Evolutionary conservation across 2,329 filamentous ascomycete genomes (phyloP).

Genomic region (Epichloe elymi): DNA sequence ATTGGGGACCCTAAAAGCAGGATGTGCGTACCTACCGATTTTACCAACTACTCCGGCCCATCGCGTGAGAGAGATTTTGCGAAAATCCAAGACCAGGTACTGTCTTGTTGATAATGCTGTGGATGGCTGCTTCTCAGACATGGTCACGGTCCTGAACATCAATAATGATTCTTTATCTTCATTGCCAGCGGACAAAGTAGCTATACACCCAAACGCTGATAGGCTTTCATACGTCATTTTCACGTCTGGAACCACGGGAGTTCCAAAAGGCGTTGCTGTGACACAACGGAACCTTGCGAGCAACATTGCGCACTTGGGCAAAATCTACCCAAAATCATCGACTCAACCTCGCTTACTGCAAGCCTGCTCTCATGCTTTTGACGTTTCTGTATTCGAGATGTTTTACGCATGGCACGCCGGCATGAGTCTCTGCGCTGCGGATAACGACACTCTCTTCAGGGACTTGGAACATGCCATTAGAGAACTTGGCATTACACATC

Average conservation of each 20-base stretch:
- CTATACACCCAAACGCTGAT: conserved; percentile 26
- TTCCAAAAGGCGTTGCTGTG: conserved; percentile 67
- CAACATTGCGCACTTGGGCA: conserved; percentile 55
- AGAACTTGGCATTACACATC: conserved; percentile 54
- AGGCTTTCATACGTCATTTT: conserved; percentile 66
- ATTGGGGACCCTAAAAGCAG: conserved; percentile 59
- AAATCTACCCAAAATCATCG: conserved; percentile 46
- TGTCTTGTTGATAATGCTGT: conserved; percentile 29
- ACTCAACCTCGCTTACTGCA: conserved; percentile 54
- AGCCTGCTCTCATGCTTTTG: conserved; percentile 73
- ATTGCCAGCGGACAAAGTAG: conserved; percentile 24
- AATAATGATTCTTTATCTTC: conserved; percentile 13
- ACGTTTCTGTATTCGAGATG: conserved; percentile 82
- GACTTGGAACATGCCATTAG: conserved; percentile 59
- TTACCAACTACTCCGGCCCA: conserved; percentile 55
- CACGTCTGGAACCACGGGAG: conserved; percentile 71
- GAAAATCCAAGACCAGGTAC: conserved; percentile 38
- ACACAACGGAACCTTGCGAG: conserved; percentile 64
- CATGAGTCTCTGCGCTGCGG: conserved; percentile 64
- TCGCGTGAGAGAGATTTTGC: conserved; percentile 47
- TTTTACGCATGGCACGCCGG: conserved; percentile 72
- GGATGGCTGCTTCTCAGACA: conserved; percentile 6
- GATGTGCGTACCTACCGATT: conserved; percentile 69
- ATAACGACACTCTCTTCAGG: conserved; percentile 59
- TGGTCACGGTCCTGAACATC: conserved; percentile 21